phyloP scores from a whole-genome alignment of 129 eudicot species.

The Artemisia annua region DNA sequence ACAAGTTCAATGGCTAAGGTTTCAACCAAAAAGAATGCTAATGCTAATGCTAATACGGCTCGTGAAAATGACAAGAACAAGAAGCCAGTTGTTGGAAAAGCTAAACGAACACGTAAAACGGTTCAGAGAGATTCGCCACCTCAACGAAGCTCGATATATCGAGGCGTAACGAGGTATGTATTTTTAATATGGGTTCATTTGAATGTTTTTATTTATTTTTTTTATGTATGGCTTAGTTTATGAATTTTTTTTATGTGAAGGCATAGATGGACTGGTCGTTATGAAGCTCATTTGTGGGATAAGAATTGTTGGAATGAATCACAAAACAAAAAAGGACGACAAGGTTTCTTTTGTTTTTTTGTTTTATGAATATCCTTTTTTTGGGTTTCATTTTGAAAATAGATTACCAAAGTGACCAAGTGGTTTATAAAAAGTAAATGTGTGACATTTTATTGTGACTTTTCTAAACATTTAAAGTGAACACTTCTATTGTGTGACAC shows the following conservation, averaged over 20 bases:
- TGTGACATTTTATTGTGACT: no score
- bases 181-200: neutral
- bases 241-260: conserved; percentile 39
- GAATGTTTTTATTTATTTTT: neutral
- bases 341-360: conserved; percentile 45
- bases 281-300: conserved; percentile 97
- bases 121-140: conserved; percentile 78
- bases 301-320: conserved; percentile 87
- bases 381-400: no score
- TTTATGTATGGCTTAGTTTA: neutral
- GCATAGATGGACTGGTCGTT: conserved; percentile 97
- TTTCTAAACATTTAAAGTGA: no score
- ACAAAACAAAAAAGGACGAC: conserved; percentile 88
- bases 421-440: no score
- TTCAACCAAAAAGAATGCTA: neutral
- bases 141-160: conserved; percentile 76
- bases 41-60: neutral
- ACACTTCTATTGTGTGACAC: no score
- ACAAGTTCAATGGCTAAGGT: neutral
- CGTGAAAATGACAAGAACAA: neutral
- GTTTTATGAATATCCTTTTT: neutral
- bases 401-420: no score
- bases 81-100: conserved; percentile 14
- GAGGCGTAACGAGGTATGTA: conserved; percentile 73
- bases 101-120: conserved; percentile 59